Percentiles rank a stretch among this genome's conserved stretches.
phyloP scores from a whole-genome alignment of 1,284 basidiomycete genomes.

The Tilletia indica region DNA sequence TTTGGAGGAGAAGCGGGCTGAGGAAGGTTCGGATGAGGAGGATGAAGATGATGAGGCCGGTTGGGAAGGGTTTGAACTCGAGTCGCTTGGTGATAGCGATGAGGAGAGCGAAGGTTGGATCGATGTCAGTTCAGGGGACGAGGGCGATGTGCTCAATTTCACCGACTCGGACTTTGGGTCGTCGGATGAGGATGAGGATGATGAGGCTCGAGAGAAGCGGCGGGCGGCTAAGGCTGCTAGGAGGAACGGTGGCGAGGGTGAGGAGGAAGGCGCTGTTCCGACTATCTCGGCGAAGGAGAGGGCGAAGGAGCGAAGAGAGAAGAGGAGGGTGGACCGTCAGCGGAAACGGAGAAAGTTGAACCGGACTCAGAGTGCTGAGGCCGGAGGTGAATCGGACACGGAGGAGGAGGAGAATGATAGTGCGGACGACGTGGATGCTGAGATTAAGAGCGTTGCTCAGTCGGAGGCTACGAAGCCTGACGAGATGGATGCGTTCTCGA shows the following conservation, averaged over 20 bases:
- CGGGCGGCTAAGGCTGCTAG: constrained; percentile 24
- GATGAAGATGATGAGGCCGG: constrained; percentile 61
- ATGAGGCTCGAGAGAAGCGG: constrained; percentile 27
- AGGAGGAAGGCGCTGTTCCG: constrained; percentile 17
- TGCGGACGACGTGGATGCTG: constrained; percentile 28
- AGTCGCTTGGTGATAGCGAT: constrained; percentile 67
- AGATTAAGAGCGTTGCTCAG: constrained; percentile 15
- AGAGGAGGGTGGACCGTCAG: constrained; percentile 32
- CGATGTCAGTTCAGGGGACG: constrained; percentile 73
- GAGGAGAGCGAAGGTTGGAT: constrained; percentile 73
- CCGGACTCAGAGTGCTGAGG: constrained; percentile 29
- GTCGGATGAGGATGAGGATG: constrained; percentile 71
- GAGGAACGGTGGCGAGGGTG: constrained; percentile 17
- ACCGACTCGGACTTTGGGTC: constrained; percentile 58
- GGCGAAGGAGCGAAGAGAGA: constrained; percentile 27
- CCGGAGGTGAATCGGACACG: constrained; percentile 37
- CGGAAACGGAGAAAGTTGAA: constrained; percentile 42
- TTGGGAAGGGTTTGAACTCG: constrained; percentile 90
- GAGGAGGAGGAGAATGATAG: constrained; percentile 27
- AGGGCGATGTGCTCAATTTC: constrained; percentile 59
- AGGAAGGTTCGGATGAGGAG: constrained; percentile 20
- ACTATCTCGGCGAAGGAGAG: constrained; percentile 24
- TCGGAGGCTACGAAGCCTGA: constrained; percentile 15
- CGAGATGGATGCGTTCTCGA: constrained; percentile 39
- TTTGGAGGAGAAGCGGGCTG: constrained; percentile 35